Evolutionary conservation across 257 asterid genomes (phyloP), one percentile per base, ranked within the genome.

Genomic region (Paulownia fortunei): DNA sequence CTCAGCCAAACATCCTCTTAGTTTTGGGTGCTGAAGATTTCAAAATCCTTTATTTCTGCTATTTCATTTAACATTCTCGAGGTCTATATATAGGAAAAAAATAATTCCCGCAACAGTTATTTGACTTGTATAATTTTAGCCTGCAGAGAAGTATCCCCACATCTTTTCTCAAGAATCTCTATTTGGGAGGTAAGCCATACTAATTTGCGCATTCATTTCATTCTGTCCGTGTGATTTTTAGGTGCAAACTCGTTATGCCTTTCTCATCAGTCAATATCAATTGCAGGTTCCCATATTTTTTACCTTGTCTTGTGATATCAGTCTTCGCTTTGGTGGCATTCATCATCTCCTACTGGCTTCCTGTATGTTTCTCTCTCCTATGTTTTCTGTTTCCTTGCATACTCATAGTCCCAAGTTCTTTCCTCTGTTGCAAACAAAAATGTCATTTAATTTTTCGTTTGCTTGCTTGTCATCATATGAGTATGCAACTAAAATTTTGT

Each of bases 121-220:
- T 66, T 83, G 46, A 39, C 68, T 37, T 58, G 56, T 74, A 10
- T 77, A 15, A 64, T 62, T 78, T 61, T 69, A 91, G 98, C 98
- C 97, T 71, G 98, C 97, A 69, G 94, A 91, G 80, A 90, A 93
- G 88, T 91, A 88, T 81, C 98, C 98, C 2, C 65, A 81, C 76
- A 72, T 89, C 24, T 90, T 91, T 84, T 82, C 94, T 51, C 26
- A 71, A 52, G 87, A 82, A 59, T 91, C 97, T 74, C 49, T 93
- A 58, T 91, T 93, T 73, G 94, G 94, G 73, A 90, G 96, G 98
- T 91, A 81, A 59, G 26, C 60, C 75, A 1, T 42, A 23, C 47
- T 30, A 55, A 47, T 54, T 36, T 51, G 7, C 69, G 13, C 11
- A 18, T 70, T 74, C 60, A 12, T 42, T 67, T 67, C 65, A 46